Conservation (phyloP, 2,329 filamentous ascomycete genomes). For the Sclerotinia spermophila region DNA sequence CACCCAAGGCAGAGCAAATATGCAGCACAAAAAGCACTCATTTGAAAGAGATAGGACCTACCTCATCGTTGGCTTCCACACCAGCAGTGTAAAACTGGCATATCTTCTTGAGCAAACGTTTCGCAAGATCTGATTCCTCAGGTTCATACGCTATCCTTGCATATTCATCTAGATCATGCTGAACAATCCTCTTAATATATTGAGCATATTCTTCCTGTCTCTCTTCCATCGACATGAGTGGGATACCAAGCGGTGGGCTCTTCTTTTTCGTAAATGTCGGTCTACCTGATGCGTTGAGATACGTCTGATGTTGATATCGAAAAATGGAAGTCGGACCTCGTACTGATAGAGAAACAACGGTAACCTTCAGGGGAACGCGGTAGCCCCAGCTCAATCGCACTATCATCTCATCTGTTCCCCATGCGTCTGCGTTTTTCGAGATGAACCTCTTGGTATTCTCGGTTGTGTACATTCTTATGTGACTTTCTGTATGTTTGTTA, state of each 20-base stretch:
- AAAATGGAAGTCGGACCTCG: slow-evolving; percentile 28
- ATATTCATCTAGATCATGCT: slow-evolving; percentile 28
- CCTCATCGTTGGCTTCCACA: slow-evolving; percentile 28
- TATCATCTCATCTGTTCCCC: slow-evolving; percentile 29
- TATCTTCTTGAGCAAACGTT: slow-evolving; percentile 28
- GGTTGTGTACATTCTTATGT: slow-evolving; percentile 32
- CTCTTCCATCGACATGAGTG: slow-evolving; percentile 31
- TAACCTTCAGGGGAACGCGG: slow-evolving; percentile 25
- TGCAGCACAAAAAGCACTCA: neutral
- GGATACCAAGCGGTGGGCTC: slow-evolving; percentile 35
- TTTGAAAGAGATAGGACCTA: slow-evolving; percentile 18
- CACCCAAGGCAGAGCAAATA: neutral
- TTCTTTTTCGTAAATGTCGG: slow-evolving; percentile 27
- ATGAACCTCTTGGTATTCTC: slow-evolving; percentile 34
- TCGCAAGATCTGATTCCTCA: slow-evolving; percentile 30
- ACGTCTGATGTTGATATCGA: slow-evolving; percentile 26
- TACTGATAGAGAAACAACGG: slow-evolving; percentile 32
- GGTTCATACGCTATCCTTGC: slow-evolving; percentile 29
- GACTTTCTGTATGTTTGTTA: slow-evolving; percentile 28
- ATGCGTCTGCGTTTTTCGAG: slow-evolving; percentile 29
- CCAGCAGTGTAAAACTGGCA: slow-evolving; percentile 29
- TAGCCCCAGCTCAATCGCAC: slow-evolving; percentile 34
- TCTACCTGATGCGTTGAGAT: slow-evolving; percentile 19
- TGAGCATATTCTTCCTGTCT: slow-evolving; percentile 30
- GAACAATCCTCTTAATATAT: slow-evolving; percentile 33